Evolutionary conservation across 805 yeast species (phyloP), one percentile per base, ranked within the genome.

Genomic region (Jamesozyma lodderae): DNA sequence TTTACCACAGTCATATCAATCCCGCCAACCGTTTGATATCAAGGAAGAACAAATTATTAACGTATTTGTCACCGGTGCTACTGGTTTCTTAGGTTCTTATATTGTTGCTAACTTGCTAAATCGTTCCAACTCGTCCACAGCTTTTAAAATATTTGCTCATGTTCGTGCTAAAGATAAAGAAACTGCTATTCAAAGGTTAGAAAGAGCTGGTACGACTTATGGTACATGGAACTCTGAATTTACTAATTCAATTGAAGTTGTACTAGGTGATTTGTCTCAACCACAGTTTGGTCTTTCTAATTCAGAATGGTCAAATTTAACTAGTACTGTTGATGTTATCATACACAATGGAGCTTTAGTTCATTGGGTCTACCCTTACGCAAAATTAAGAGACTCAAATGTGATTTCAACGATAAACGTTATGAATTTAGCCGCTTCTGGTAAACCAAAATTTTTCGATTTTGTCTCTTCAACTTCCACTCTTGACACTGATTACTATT

Each of bases 291-390:
- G 96, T 0, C 53, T 85, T 37, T 48, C 63, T 14, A 69, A 70
- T 25, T 58, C 51, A 3, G 64, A 66, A 23, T 92, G 95, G 94
- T 31, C 48, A 1, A 35, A 52, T 6, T 70, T 92, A 42, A 64
- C 76, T 8, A 60, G 72, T 13, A 63, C 67, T 1, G 68, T 90
- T 41, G 98, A 94, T 60, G 79, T 80, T 3, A 78, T 92, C 37
- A 75, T 92, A 44, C 99, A 92, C 62, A 92, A 92, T 51, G 98
- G 97, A 67, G 99, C 99, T 14, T 69, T 88, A 44, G 99, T 92
- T 27, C 98, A 92, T 61, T 92, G 99, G 99, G 96, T 88, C 2
- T 92, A 83, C 60, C 97, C 98, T 20, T 92, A 92, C 63, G 66
- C 81, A 34, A 84, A 83, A 47, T 68, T 92, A 53, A 76, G 97